Base-by-base conservation (phyloP, 306 rosid genomes). In the Quercus robur region DNA sequence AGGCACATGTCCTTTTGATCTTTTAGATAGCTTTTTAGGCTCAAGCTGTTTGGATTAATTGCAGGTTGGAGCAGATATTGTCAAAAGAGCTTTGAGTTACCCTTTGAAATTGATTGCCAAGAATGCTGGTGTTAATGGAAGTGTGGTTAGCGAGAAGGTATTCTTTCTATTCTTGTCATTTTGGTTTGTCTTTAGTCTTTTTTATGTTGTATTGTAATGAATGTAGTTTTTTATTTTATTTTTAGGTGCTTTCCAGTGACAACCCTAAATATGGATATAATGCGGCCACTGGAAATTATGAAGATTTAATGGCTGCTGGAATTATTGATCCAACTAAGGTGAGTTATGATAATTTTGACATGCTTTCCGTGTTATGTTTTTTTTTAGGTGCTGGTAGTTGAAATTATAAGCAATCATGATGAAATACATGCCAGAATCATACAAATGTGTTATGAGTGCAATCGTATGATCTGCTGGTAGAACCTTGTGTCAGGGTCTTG, bases 61-160 rank as follows among this genome's bases (percentile, higher is more conserved):
- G 49, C 87, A 96, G 99, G 98, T 96, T 68, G 99, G 99, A 70
- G 98, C 99, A 28, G 99, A 93, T 68, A 96, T 96, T 66, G 98
- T 96, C 7, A 96, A 80, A 86, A 93, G 99, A 86, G 99, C 99
- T 78, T 85, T 96, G 33, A 85, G 94, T 64, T 96, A 96, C 84
- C 99, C 99, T 49, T 81, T 96, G 77, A 96, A 96, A 80, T 87
- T 96, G 79, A 96, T 96, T 62, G 99, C 99, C 10, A 96, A 96
- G 86, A 96, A 96, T 23, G 98, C 99, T 38, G 99, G 99, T 87
- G 99, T 96, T 30, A 96, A 96, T 77, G 99, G 99, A 28, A 93
- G 99, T 49, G 99, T 96, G 44, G 98, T 96, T 35, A 96, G 99
- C 49, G 99, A 96, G 90, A 96, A 96, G 98, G 99, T 95, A 86